These are phyloP conservation scores for Puccinia polysora DNA, from an alignment of 1,284 basidiomycete genomes.

Conservation along the genomic window DNA sequence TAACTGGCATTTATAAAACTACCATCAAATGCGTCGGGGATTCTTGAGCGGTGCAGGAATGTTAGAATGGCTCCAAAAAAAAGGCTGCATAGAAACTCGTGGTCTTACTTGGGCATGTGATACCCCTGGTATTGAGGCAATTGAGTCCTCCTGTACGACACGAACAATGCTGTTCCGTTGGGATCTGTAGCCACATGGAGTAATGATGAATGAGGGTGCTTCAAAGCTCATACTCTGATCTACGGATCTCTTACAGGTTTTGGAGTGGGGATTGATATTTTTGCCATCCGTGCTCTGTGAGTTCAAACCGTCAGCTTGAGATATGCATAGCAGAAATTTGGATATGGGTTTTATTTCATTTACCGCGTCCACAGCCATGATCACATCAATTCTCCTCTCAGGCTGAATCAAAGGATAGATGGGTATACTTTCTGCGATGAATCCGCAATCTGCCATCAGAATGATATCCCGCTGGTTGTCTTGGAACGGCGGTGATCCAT, in stretches of 20 bases:
- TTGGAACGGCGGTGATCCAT: constrained; percentile 10
- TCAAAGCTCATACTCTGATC: not conserved
- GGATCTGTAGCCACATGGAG: constrained; percentile 1
- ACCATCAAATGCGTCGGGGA: constrained; percentile 27
- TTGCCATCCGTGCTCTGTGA: constrained; percentile 17
- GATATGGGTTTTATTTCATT: not conserved
- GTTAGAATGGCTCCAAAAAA: not conserved
- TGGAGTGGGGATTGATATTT: not conserved
- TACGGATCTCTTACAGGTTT: not conserved
- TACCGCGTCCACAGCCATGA: constrained; percentile 34
- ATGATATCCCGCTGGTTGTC: constrained; percentile 14
- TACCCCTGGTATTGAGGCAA: constrained; percentile 4
- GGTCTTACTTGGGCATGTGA: constrained; percentile 25
- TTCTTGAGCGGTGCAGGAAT: not conserved
- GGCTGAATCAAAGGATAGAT: constrained; percentile 25
- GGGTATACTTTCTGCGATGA: constrained; percentile 24
- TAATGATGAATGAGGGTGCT: not conserved
- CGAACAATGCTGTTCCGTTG: constrained; percentile 22
- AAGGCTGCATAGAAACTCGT: not conserved
- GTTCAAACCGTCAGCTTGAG: not conserved
- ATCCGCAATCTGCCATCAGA: constrained; percentile 36
- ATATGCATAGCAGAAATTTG: not conserved
- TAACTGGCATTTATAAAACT: constrained; percentile 10
- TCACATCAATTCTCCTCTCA: constrained; percentile 25
- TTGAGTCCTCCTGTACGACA: not conserved